Evolutionary conservation across 345 rosid species (phyloP), one percentile per base, ranked within the genome.

Genomic region (Hibiscus trionum): DNA sequence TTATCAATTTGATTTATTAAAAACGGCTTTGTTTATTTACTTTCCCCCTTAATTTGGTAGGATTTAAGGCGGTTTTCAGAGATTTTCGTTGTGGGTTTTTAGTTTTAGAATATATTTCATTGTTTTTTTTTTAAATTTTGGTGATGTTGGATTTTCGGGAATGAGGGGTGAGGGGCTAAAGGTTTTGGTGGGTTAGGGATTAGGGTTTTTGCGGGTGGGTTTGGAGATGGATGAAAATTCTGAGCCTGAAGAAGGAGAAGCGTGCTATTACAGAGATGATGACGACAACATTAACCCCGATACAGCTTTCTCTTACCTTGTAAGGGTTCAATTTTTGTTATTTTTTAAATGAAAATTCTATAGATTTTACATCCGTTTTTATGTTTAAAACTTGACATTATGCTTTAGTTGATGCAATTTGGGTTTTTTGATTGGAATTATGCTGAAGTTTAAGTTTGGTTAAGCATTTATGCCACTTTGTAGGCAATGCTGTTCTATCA

Each of bases 241-340:
- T 62, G 90, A 84, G 75, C 85, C 86, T 73, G 91, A 88, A 81
- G 93, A 91, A 86, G 96, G 92, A 58, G 92, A 92, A 76, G 82
- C 90, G 74, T 69, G 68, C 69, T 77, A 61, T 85, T 73, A 74
- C 79, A 53, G 65, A 33, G 77, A 65, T 68, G 83, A 73, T 71
- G 80, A 70, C 27, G 69, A 61, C 73, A 62, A 80, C 76, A 68
- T 83, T 75, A 90, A 89, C 84, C 86, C 82, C 74, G 90, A 86
- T 70, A 77, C 77, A 75, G 82, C 76, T 81, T 80, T 90, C 75
- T 86, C 92, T 67, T 88, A 88, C 87, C 82, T 90, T 78, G 96
- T 91, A 84, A 85, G 97, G 65, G 61, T 77, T 81, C 69, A 4
- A 70, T 70, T 72, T 33, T 33, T 27, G 37, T 33, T 33, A 21